Evolutionary conservation across 768 basidiomycete genomes (phyloP).

Genomic region (Pleurotus giganteus): DNA sequence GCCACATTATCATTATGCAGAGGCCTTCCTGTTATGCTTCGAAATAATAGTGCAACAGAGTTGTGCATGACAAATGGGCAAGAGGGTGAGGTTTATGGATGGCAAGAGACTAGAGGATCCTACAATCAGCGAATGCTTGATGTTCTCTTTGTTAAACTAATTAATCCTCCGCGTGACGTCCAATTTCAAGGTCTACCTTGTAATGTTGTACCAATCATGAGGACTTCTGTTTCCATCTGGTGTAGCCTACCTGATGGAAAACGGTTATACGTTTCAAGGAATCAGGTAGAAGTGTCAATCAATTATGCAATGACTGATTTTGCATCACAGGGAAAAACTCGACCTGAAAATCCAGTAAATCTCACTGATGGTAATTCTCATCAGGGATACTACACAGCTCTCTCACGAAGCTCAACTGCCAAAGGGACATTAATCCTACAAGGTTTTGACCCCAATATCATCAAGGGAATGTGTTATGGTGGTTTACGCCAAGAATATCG

Average conservation of each 20-base stretch:
- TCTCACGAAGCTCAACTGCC: slow-evolving; percentile 18
- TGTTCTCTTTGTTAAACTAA: slow-evolving; percentile 16
- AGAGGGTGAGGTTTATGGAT: slow-evolving; percentile 24
- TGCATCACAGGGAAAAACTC: slow-evolving; percentile 20
- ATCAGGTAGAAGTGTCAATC: slow-evolving; percentile 25
- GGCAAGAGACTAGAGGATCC: slow-evolving; percentile 16
- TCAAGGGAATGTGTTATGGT: slow-evolving; percentile 21
- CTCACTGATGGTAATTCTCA: slow-evolving; percentile 17
- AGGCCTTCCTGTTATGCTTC: slow-evolving; percentile 28
- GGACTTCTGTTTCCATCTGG: not conserved
- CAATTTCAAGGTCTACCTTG: slow-evolving; percentile 10
- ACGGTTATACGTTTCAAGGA: slow-evolving; percentile 10
- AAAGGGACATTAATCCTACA: slow-evolving; percentile 29
- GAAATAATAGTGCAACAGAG: no score
- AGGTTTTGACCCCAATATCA: slow-evolving; percentile 17
- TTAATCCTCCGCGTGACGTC: slow-evolving; percentile 12
- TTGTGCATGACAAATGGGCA: slow-evolving; percentile 32
- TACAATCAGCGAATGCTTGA: slow-evolving; percentile 17
- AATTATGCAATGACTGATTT: slow-evolving; percentile 29
- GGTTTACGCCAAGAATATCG: slow-evolving; percentile 18
- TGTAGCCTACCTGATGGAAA: slow-evolving; percentile 16
- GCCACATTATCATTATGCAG: slow-evolving; percentile 26
- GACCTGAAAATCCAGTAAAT: slow-evolving; percentile 28
- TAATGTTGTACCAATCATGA: slow-evolving; percentile 17
- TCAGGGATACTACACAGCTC: slow-evolving; percentile 16